These are phyloP conservation scores for Talaromyces atroroseus DNA, from an alignment of 2,329 filamentous ascomycete genomes.

Conservation along the genomic window DNA sequence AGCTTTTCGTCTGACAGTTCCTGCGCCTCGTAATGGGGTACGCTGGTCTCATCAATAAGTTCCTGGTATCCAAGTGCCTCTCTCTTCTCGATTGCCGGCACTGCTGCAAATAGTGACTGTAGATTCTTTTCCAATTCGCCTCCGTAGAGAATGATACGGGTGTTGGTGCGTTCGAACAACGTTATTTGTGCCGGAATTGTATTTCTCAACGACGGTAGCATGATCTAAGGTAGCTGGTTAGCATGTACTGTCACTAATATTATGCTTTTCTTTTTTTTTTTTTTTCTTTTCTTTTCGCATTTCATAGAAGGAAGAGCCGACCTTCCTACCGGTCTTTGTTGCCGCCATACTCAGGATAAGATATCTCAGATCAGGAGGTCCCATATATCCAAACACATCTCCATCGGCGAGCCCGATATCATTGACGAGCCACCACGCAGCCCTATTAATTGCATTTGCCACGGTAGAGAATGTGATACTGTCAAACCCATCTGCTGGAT, in stretches of 20 bases:
- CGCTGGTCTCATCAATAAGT: neutral
- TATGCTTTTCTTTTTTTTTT: too few relatives aligned
- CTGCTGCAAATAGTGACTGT: slow-evolving; percentile 6
- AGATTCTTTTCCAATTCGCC: slow-evolving; percentile 12
- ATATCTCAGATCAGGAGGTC: slow-evolving; percentile 13
- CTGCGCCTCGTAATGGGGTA: slow-evolving; percentile 6
- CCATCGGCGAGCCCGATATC: slow-evolving; percentile 4
- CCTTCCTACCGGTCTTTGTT: slow-evolving; percentile 14
- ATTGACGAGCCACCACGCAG: slow-evolving; percentile 13
- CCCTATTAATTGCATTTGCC: slow-evolving; percentile 14
- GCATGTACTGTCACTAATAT: too few relatives aligned
- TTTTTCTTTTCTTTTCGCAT: too few relatives aligned
- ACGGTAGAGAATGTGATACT: slow-evolving; percentile 5
- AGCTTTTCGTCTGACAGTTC: slow-evolving; percentile 10
- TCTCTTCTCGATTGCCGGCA: slow-evolving; percentile 1
- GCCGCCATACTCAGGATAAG: slow-evolving; percentile 8
- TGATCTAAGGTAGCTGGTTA: slow-evolving; percentile 2
- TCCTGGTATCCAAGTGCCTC: slow-evolving; percentile 1
- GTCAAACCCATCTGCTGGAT: slow-evolving; percentile 11
- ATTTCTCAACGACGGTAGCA: slow-evolving; percentile 13
- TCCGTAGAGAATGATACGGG: slow-evolving; percentile 9
- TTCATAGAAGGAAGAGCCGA: neutral
- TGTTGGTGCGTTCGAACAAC: slow-evolving; percentile 12
- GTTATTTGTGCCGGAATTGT: slow-evolving; percentile 12
- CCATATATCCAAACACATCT: slow-evolving; percentile 14